phyloP scores from a whole-genome alignment of 129 eudicot species.

The Artemisia annua region DNA sequence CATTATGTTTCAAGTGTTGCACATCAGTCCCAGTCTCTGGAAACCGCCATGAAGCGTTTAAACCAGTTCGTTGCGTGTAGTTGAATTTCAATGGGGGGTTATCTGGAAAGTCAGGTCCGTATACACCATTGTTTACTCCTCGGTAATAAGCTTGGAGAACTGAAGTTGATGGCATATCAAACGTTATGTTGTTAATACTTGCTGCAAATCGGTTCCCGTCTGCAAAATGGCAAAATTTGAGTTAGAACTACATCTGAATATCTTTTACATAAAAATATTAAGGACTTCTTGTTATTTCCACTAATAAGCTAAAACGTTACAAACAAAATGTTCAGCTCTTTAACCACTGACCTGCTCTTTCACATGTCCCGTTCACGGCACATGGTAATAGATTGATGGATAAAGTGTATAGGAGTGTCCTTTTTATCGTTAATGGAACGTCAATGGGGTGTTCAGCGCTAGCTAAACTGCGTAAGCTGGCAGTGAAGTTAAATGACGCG shows the following conservation, averaged over 20 bases:
- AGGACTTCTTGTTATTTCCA: too few relatives aligned
- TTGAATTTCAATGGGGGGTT: constrained; percentile 36
- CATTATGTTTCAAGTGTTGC: not conserved
- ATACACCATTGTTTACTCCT: constrained; percentile 27
- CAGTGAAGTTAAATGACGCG: constrained; percentile 35
- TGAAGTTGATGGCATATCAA: constrained; percentile 21
- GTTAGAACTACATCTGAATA: too few relatives aligned
- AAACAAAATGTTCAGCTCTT: too few relatives aligned
- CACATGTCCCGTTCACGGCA: constrained; percentile 27
- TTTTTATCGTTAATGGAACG: constrained; percentile 38
- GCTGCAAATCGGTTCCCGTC: constrained; percentile 30
- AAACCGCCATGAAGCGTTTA: constrained; percentile 14
- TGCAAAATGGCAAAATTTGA: too few relatives aligned
- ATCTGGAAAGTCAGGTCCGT: constrained; percentile 29
- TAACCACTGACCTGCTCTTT: constrained; percentile 9
- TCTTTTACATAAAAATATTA: too few relatives aligned
- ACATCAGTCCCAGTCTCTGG: constrained; percentile 24
- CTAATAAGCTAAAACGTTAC: too few relatives aligned
- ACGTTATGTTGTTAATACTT: constrained; percentile 43
- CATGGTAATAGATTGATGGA: constrained; percentile 40
- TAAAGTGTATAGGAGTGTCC: constrained; percentile 30
- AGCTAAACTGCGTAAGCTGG: constrained; percentile 37
- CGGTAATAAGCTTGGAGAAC: constrained; percentile 36
- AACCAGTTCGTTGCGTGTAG: constrained; percentile 28
- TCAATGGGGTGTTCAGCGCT: constrained; percentile 33